Evolutionary conservation across 2,329 filamentous ascomycete species (phyloP), one percentile per base, ranked within the genome.

Genomic region (Basipetospora sp.): DNA sequence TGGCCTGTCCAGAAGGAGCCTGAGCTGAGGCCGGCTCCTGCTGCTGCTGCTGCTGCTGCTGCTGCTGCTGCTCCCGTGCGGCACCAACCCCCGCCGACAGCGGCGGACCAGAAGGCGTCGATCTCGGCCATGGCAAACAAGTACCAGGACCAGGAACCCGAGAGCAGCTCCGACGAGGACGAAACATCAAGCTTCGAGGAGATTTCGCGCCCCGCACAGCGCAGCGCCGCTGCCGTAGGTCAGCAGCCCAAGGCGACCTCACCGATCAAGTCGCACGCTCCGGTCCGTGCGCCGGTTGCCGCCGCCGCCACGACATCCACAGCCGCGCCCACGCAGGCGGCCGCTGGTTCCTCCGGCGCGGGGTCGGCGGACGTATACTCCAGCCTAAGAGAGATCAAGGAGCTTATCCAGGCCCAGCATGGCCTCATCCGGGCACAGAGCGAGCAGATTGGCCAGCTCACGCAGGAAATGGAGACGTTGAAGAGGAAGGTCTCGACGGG

Each of bases 101-200:
- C 92, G 60, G 80, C 77, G 44, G 83, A 92, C 44, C 88, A 94
- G 62, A 86, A 90, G 56, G 72, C 73, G 19, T 92, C 85, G 10
- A 90, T 94, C 59, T 74, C 85, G 15, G 76, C 76, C 39, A 79
- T 90, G 67, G 87, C 86, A 8, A 77, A 73, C 55, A 93, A 83
- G 58, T 94, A 83, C 59, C 80, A 85, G 48, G 86, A 93, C 53
- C 66, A 80, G 34, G 67, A 71, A 16, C 63, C 64, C 18, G 73
- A 77, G 1, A 67, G 73, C 10, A 71, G 71, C n/a, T 69, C 71
- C 2, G 69, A 75, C 9, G 70, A 74, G 1, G 74, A 77, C 33
- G 79, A 83, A 41, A 69, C 71, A 19, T 88, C 83, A 1, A 84
- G 79, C 59, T 94, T 94, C 47, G 87, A 94, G 53, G 85, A 94